Evolutionary conservation across 495 filamentous ascomycete genomes (phyloP), one percentile per base, ranked within the genome.

Genomic region (Podospora appendiculata): DNA sequence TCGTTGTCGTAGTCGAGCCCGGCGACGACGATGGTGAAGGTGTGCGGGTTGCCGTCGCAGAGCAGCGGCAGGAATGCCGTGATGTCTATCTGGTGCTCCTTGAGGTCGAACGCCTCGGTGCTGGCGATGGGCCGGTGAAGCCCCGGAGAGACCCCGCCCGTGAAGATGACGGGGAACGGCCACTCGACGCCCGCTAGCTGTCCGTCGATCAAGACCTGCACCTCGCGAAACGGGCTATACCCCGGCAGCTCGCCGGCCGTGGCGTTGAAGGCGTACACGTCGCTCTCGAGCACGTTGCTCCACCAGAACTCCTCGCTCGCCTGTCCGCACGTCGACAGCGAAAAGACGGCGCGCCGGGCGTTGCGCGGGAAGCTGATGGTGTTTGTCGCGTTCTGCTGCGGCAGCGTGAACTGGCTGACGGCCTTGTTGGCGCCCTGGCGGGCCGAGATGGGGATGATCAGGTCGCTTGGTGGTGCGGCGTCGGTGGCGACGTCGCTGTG

Each of bases 161-260:
- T 94, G 57, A 95, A 96, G 36, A 95, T 88, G 32, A 90, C 74
- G 0, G 88, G 87, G 53, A 92, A 93, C 4, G 90, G 90, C 87
- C 86, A 94, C 7, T 81, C 76, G 4, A 93, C 86, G 0, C 90
- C 90, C 13, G 88, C 87, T 8, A 93, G 68, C 33, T 75, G 72
- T 2, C 80, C 87, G 60, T 95, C 87, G 52, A 95, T 87, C 40
- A 83, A 77, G 2, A 94, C 69, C 55, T 95, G 88, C 8, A 94
- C 75, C 64, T 96, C 90, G 8, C 90, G 81, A 61, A 89, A 95
- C 0, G 89, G 87, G 16, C 83, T 85, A 58, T 80, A 82, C 1
- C 87, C 89, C 40, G 83, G 83, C 1, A 92, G 70, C 14, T 71
- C 68, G 8, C 78, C 83, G 3, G 74, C 75, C 11, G 71, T 71